Evolutionary conservation across 306 rosid genomes (phyloP), one percentile per base, ranked within the genome.

Genomic region (Cucumis hystrix): DNA sequence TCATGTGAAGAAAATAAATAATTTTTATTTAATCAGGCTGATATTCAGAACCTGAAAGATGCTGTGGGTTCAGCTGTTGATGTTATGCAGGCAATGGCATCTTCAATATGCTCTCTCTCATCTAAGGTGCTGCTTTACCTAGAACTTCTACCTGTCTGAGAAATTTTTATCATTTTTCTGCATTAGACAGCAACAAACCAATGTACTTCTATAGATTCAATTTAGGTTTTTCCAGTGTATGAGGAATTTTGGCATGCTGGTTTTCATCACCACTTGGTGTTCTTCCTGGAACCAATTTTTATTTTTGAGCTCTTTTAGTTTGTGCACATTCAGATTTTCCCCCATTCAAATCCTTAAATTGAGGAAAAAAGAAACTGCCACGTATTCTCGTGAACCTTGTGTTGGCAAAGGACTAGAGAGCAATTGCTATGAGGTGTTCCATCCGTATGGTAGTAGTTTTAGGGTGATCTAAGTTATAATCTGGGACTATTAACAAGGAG

Each of bases 51-150:
- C 82, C 83, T 96, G 81, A 92, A 91, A 84, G 96, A 96, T 79
- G 96, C 99, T 81, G 85, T 96, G 89, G 90, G 94, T 63, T 91
- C 98, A 64, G 98, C 98, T 55, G 96, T 93, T 78, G 97, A 96
- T 84, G 92, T 92, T 79, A 96, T 96, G 98, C 98, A 89, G 83
- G 84, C 91, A 81, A 92, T 92, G 98, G 91, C 88, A 79, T 91
- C 99, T 81, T 92, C 98, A 1, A 89, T 92, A 75, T 87, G 87
- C 89, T 85, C 88, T 80, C 98, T 96, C 84, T 87, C 85, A 9
- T 83, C 90, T n/a, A 96, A 91, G 98, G 99, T 93, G 80, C 51
- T 68, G 49, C 83, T 10, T 58, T 65, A 45, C 8, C 74, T 47
- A n/a, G 30, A 54, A 5, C 10, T n/a, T 66, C 66, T 40, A 74